Evolutionary conservation across 2,329 filamentous ascomycete species (phyloP), one percentile per base, ranked within the genome.

Genomic region (Exophiala alcalophila): DNA sequence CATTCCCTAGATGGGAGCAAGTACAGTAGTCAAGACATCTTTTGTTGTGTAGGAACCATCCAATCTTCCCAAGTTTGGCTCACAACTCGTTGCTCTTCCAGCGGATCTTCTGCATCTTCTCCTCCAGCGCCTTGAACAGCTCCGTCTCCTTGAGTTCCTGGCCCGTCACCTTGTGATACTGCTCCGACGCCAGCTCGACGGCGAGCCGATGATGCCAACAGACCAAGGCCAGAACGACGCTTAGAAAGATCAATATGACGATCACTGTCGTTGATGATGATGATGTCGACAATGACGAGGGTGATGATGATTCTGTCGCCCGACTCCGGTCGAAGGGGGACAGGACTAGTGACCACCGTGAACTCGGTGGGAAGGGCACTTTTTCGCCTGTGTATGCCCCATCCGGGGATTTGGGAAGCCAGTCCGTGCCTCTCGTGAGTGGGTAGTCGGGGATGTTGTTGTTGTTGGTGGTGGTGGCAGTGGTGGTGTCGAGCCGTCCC

Each of bases 351-450:
- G 23, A 19, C 3, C 14, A 11, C 12, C 37, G 28, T 2, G 28
- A 29, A 9, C 37, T 28, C 23, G 21, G 18, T 6, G 21, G 37
- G 28, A 40, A 40, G 7, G 37, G 37, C 5, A 40, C 29, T 33
- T 40, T 40, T 24, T 40, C 37, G 37, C 37, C 37, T 4, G 37
- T 40, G 37, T 40, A 40, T 26, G 37, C 37, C 10, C 37, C 37
- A 9, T 40, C 37, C n/a, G 37, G 37, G 27, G 37, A 40, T 27
- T 40, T 40, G 20, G 37, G 37, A 15, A 40, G 33, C 37, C 37
- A 40, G 19, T 40, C 37, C 28, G 9, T 30, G 12, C 14, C 9
- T 3, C 4, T 18, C 5, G 16, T n/a, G 18, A 6, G 4, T 20
- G 14, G 18, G 4, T 32, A 32, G 29, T 32, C 15, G n/a, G 29